Evolutionary conservation across 2,329 filamentous ascomycete species (phyloP), one percentile per base, ranked within the genome.

Genomic region (Colletotrichum costaricense): DNA sequence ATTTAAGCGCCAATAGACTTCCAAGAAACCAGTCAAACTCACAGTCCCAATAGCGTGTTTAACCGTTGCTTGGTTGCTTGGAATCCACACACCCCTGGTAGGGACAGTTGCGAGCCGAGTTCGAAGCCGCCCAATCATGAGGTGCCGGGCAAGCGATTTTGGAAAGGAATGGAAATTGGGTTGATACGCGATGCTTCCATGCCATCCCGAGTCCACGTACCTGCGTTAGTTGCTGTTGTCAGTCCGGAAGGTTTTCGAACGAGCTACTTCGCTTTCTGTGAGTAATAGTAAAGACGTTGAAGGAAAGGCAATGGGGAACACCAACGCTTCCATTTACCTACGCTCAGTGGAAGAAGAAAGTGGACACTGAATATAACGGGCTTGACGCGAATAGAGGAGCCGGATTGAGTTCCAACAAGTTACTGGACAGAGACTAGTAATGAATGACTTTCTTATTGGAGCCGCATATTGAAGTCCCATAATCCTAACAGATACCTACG

Each of bases 1-100:
- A 38, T 60, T 63, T 49, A 63, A 63, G 60, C 60, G 26, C 60
- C 14, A 52, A 52, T 52, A 26, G 60, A 49, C 24, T n/a, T 52
- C 3, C 24, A 22, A 52, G 38, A 14, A 24, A 28, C 16, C 24
- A 3, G 54, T 56, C 22, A 49, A 49, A 49, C 42, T 49, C 42
- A 46, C 38, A n/a, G 16, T 49, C 16, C 19, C 42, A 49, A 49
- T n/a, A 49, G 42, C 16, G 54, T 28, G 8, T 56, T 28, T 30
- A 19, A 56, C 42, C 24, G 54, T 16, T 28, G 54, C 24, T 19
- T 56, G 12, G 54, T 16, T 28, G 54, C 24, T 19, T 30, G 12
- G 22, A 56, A 56, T 30, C 54, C 54, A 30, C 54, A 26, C 54
- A 28, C 22, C 14, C 54, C 14, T 30, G 54, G 16, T 26, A 26